Base-by-base conservation (phyloP, 345 rosid genomes). In the Hibiscus trionum region DNA sequence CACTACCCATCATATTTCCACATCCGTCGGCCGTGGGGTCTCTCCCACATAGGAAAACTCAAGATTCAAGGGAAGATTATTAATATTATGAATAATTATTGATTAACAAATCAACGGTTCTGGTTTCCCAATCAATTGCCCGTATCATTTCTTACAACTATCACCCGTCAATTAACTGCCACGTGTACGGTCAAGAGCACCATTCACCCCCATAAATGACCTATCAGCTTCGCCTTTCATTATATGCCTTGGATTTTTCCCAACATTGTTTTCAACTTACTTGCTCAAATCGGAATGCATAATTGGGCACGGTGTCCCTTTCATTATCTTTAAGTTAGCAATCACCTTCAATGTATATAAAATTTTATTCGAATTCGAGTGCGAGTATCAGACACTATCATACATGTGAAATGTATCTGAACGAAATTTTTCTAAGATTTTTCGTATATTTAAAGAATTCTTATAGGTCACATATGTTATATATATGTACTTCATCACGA, bases 151-250 rank as follows among this genome's bases (percentile, higher is more conserved):
- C 47, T 39, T 39, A 39, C 24, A 21, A 21, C 24, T 21, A 21
- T 21, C 24, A 21, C 24, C 50, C 50, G 15, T 12, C 61, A n/a
- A 39, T 17, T 1, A 66, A 52, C 16, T 17, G 55, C 62, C 76
- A 70, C 49, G 4, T 76, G 83, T 71, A 15, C 80, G 73, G 76
- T 35, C 60, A 52, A 21, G 15, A 69, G 69, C 35, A 24, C 12
- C 10, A 24, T 66, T 6, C 33, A 2, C 67, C 56, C 29, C 31
- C 61, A 6, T 10, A 6, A 5, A 16, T 4, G 37, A 33, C 37
- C 37, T 33, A 33, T 33, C 37, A 4, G 6, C 3, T 27, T 27
- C 31, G 31, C 52, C 5, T 27, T 35, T 44, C 17, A 21, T 44
- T 7, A 11, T 11, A 15, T 24, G 69, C 37, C 24, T 46, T 66